phyloP scores from a whole-genome alignment of 495 filamentous ascomycete genomes.

The Annulohypoxylon moriforme region DNA sequence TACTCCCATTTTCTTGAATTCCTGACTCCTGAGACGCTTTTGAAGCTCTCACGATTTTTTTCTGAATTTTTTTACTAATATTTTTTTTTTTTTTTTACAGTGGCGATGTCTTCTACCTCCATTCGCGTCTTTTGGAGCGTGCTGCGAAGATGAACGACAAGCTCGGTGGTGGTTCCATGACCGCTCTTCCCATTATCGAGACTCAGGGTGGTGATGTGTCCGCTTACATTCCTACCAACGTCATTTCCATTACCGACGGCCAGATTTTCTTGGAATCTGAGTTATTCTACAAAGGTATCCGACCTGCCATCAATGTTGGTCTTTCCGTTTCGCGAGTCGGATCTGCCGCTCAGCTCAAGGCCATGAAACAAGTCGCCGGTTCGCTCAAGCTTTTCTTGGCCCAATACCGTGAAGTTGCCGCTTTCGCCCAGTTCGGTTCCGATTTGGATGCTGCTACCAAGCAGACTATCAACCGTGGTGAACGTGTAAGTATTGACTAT shows the following conservation, averaged over 20 bases:
- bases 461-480: slow-evolving; percentile 98
- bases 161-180: slow-evolving; percentile 94
- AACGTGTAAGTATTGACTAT: slow-evolving; percentile 77
- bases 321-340: slow-evolving; percentile 99
- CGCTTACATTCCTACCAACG: slow-evolving; percentile 99
- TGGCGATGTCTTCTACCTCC: slow-evolving; percentile 99
- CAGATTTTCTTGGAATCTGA: slow-evolving; percentile 99
- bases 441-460: slow-evolving; percentile 99
- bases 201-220: slow-evolving; percentile 99
- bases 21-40: neutral
- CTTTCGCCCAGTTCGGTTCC: slow-evolving; percentile 99
- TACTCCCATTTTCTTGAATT: neutral
- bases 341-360: slow-evolving; percentile 99
- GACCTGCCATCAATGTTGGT: slow-evolving; percentile 99
- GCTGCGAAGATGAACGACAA: slow-evolving; percentile 99
- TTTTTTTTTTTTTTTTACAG: neutral
- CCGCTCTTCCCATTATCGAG: slow-evolving; percentile 98
- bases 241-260: slow-evolving; percentile 99
- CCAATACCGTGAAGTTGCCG: slow-evolving; percentile 99
- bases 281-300: slow-evolving; percentile 99
- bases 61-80: no score
- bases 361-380: slow-evolving; percentile 99
- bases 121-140: slow-evolving; percentile 99
- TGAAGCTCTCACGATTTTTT: no score
- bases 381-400: slow-evolving; percentile 99